Evolutionary conservation across 371 early-diverging fungal species (phyloP), one percentile per base, ranked within the genome.

Genomic region (Mortierella sp.): DNA sequence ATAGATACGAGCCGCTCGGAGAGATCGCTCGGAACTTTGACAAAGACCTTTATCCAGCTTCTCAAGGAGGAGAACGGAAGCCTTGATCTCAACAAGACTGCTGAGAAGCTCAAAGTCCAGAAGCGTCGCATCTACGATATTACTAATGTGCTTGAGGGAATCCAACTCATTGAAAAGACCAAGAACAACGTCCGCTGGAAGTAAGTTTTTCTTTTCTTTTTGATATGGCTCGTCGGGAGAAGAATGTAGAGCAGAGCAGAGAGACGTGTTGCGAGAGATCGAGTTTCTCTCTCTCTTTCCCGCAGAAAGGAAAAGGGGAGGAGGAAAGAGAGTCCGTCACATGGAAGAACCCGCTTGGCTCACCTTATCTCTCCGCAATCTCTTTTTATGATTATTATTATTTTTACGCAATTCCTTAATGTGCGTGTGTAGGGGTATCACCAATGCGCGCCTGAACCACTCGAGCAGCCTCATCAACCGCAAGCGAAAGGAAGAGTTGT

Each of bases 71-170:
- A 85, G 53, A 86, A 91, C 25, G 89, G 89, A 1, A 88, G 87
- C 26, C 75, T 94, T 48, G 94, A 94, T 75, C 81, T 94, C 55
- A 93, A 92, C 64, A 74, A 83, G 48, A 94, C 95, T 9, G 93
- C 95, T 0, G 74, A 74, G 21, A 84, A 87, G 48, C 87, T 95
- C 26, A 84, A 87, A 11, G 95, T 94, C 21, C 90, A 90, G 72
- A 95, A 95, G 76, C 86, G 95, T 72, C 85, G 95, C 47, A 92
- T 95, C 47, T 95, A 95, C 71, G 95, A 95, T 70, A 94, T 95
- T 58, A 94, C 95, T 59, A 94, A 94, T 72, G 94, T 94, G 15
- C 82, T 95, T 48, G 94, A 95, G 81, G 94, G 94, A 18, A 87
- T 95, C 59, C 87, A 87, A 7, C 82, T 92, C 47, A 87, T 94